phyloP scores from a whole-genome alignment of 495 filamentous ascomycete species.

The Penicillium canescens region DNA sequence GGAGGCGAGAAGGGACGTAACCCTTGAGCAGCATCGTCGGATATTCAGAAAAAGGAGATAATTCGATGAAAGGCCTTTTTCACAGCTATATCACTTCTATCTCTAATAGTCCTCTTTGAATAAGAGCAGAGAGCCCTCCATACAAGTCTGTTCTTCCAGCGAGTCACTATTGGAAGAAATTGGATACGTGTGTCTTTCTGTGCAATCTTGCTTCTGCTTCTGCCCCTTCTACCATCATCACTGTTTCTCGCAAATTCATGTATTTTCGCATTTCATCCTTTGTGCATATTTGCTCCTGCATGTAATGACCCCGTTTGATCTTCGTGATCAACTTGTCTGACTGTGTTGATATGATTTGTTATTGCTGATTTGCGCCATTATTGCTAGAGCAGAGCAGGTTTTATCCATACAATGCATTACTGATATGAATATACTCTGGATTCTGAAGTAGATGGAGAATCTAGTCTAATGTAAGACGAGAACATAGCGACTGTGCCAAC shows the following conservation, averaged over 20 bases:
- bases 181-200: too few species aligned
- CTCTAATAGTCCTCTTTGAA: neutral
- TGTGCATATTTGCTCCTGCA: constrained; percentile 11
- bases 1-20: constrained; percentile 33
- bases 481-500: too few species aligned
- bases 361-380: neutral
- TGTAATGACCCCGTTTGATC: constrained; percentile 8
- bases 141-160: too few species aligned
- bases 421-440: constrained; percentile 3
- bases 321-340: constrained; percentile 1
- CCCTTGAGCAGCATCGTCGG: neutral
- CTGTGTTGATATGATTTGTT: constrained; percentile 7
- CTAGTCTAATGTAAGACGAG: neutral
- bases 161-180: too few species aligned
- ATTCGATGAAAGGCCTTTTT: too few species aligned
- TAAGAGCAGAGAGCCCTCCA: too few species aligned
- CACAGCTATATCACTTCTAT: neutral
- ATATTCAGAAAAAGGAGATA: too few species aligned
- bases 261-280: constrained; percentile 1
- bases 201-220: neutral
- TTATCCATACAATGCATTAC: constrained; percentile 15
- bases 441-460: neutral
- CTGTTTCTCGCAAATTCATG: constrained; percentile 1
- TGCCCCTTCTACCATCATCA: too few species aligned
- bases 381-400: constrained; percentile 17